Base-by-base conservation (phyloP, 129 eudicot genomes). In the carrot (Daucus carota) region DNA sequence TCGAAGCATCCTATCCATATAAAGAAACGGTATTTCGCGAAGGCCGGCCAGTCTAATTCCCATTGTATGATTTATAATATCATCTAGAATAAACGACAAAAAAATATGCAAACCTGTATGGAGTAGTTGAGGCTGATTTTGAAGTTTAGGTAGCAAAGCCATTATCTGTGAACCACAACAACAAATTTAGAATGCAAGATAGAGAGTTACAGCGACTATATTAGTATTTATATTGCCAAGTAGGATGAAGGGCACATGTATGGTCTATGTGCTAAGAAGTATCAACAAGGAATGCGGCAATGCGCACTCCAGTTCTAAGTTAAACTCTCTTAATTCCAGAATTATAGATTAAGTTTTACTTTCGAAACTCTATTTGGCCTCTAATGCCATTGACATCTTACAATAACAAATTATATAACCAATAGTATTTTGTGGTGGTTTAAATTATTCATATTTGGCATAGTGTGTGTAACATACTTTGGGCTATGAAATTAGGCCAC, bases 121-220 rank as follows among this genome's bases (percentile, higher is more conserved):
- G 74, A 95, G 96, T 82, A 94, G 86, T 81, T 87, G 94, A 17
- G 97, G 81, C 69, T 92, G 97, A 79, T 89, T 91, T 48, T 97
- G 96, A 83, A 95, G 94, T 78, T 88, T 92, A 16, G 96, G 90
- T 79, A 95, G 94, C 86, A 95, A 71, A 60, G 91, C 84, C 99
- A 95, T 92, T 82, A 95, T 81, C 99, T 95, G 92, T 44, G 5
- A 22, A 87, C 47, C 75, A n/a, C 57, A 78, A 40, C 32, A 82
- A 80, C 70, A 24, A 28, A 43, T 40, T 20, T 0, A 77, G 29
- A 38, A 47, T 63, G 28, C 54, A 44, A 79, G 75, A 24, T 74
- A 20, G 1, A 74, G 54, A 75, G 63, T 60, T 42, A 31, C 41
- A 38, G 47, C 42, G 14, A 67, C 73, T 62, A 52, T 31, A 33